phyloP scores from a whole-genome alignment of 306 rosid species.

The Cucumis sativus region DNA sequence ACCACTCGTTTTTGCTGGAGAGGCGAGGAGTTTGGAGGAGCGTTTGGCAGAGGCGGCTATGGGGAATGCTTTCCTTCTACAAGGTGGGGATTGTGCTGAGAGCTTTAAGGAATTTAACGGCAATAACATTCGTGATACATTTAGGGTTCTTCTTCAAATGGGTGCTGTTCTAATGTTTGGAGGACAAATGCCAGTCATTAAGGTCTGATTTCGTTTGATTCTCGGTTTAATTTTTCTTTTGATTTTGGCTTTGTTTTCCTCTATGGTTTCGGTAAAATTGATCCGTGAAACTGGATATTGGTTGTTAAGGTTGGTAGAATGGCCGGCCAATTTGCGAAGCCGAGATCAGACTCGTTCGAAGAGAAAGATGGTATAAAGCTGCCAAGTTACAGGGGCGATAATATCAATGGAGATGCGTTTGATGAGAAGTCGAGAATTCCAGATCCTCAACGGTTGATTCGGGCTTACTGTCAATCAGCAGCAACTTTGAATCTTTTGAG shows the following conservation, averaged over 20 bases:
- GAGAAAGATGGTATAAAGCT: slow-evolving; percentile 85
- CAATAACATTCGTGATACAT: slow-evolving; percentile 84
- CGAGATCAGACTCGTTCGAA: slow-evolving; percentile 86
- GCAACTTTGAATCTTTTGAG: slow-evolving; percentile 88
- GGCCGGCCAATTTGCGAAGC: slow-evolving; percentile 99
- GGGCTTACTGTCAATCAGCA: slow-evolving; percentile 93
- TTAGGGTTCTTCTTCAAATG: slow-evolving; percentile 87
- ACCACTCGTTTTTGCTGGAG: slow-evolving; percentile 93
- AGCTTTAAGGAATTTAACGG: slow-evolving; percentile 98
- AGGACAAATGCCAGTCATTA: slow-evolving; percentile 90
- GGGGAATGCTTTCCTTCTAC: slow-evolving; percentile 87
- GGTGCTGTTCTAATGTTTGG: slow-evolving; percentile 91
- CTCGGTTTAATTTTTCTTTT: background rate
- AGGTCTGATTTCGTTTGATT: slow-evolving; percentile 26
- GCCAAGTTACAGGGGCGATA: slow-evolving; percentile 97
- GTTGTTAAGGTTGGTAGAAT: slow-evolving; percentile 75
- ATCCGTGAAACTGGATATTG: slow-evolving; percentile 6
- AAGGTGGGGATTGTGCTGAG: slow-evolving; percentile 96
- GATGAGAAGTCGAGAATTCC: slow-evolving; percentile 72
- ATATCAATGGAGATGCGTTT: slow-evolving; percentile 84
- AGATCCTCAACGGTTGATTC: slow-evolving; percentile 88
- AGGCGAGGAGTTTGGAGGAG: slow-evolving; percentile 79
- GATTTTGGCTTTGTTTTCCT: background rate
- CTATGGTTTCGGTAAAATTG: background rate
- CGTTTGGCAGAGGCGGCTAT: slow-evolving; percentile 60